These are phyloP conservation scores for Pythium vanterpoolii DNA, from an alignment of 352 stramenopile species.

Conservation along the genomic window DNA sequence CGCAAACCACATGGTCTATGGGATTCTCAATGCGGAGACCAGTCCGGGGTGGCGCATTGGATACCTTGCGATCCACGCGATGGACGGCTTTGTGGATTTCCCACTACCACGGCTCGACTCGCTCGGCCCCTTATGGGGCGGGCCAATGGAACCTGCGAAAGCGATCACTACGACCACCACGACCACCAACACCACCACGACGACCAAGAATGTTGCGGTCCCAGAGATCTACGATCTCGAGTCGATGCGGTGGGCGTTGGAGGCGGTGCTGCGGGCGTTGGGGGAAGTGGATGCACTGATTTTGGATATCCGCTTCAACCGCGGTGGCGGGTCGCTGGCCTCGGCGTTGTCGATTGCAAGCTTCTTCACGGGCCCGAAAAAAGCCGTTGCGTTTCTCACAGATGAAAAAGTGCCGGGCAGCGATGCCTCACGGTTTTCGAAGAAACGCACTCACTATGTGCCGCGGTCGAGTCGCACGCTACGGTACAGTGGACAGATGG, in stretches of 20 bases:
- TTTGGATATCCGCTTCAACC: slow-evolving; percentile 73
- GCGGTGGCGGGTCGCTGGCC: slow-evolving; percentile 61
- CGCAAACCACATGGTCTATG: slow-evolving; percentile 68
- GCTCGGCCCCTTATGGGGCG: slow-evolving; percentile 52
- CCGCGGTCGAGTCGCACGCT: slow-evolving; percentile 49
- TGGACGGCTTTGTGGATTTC: slow-evolving; percentile 83
- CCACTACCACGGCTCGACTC: slow-evolving; percentile 54
- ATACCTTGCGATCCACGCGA: slow-evolving; percentile 66
- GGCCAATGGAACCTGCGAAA: neutral
- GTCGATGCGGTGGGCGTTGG: slow-evolving; percentile 83
- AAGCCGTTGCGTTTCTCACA: slow-evolving; percentile 55
- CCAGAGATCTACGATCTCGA: slow-evolving; percentile 85
- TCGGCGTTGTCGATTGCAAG: slow-evolving; percentile 64
- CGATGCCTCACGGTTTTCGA: slow-evolving; percentile 40
- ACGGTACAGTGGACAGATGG: slow-evolving; percentile 63
- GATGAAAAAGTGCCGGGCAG: slow-evolving; percentile 52
- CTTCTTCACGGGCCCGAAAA: slow-evolving; percentile 59
- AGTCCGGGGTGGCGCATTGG: slow-evolving; percentile 75
- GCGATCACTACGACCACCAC: neutral
- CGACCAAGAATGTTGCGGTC: slow-evolving; percentile 29
- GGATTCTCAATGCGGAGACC: slow-evolving; percentile 68
- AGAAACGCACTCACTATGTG: slow-evolving; percentile 57
- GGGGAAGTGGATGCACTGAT: slow-evolving; percentile 69
- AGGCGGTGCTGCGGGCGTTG: slow-evolving; percentile 66
- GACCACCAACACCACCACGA: neutral